Evolutionary conservation across 2,329 filamentous ascomycete genomes (phyloP).

Genomic region (Aspergillus quadrilineatus): DNA sequence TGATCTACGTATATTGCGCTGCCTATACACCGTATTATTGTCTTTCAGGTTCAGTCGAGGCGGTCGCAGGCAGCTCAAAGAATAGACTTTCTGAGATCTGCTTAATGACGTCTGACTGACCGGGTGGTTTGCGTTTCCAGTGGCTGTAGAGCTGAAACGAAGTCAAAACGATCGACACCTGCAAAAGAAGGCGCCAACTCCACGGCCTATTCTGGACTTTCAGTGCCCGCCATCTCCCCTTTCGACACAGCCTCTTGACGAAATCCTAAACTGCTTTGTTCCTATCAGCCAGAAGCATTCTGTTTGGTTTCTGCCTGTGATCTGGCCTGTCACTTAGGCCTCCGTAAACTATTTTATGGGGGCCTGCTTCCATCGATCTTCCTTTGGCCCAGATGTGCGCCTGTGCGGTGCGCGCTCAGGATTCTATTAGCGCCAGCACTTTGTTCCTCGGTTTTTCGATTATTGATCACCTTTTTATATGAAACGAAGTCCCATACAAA

Average conservation of each 20-base stretch:
- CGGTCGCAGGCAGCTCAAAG: neutral
- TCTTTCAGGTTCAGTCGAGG: neutral
- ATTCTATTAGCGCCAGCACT: constrained; percentile 2
- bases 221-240: constrained; percentile 1
- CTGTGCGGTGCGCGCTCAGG: constrained; percentile 3
- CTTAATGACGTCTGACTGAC: neutral
- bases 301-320: constrained; percentile 18
- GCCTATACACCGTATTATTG: neutral
- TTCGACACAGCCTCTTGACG: constrained; percentile 11
- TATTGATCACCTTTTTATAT: neutral
- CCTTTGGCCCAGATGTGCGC: constrained; percentile 13
- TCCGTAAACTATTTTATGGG: constrained; percentile 19
- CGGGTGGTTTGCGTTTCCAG: neutral
- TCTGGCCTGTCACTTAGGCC: constrained; percentile 4
- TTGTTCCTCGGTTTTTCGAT: neutral
- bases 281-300: constrained; percentile 8
- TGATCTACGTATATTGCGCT: neutral
- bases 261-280: neutral
- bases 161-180: constrained; percentile 1
- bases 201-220: neutral
- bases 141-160: neutral
- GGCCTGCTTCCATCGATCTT: constrained; percentile 6
- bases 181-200: constrained; percentile 4
- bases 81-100: neutral
- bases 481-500: neutral